Evolutionary conservation across 768 basidiomycete genomes (phyloP).

Genomic region (Serendipita indica): DNA sequence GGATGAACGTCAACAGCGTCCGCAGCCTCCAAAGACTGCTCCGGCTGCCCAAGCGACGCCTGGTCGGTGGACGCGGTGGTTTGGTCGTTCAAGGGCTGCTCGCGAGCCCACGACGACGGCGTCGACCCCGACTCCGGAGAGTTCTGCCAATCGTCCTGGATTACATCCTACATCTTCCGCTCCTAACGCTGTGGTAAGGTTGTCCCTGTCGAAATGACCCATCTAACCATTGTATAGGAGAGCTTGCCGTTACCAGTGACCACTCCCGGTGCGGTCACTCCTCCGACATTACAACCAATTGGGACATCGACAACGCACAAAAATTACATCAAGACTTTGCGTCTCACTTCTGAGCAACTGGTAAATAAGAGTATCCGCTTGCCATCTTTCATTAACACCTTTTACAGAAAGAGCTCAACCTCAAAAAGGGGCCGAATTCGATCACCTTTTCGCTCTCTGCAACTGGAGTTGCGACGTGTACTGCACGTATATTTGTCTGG

Average conservation of each 20-base stretch:
- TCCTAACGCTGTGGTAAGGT: constrained; percentile 10
- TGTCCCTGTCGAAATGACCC: neutral
- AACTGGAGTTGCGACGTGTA: constrained; percentile 66
- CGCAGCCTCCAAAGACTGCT: constrained; percentile 20
- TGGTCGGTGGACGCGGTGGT: constrained; percentile 58
- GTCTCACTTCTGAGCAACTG: constrained; percentile 88
- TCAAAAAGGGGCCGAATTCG: constrained; percentile 77
- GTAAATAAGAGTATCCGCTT: constrained; percentile 30
- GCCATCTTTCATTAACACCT: neutral
- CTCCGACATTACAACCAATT: constrained; percentile 19
- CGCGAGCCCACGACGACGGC: constrained; percentile 6
- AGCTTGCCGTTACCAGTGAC: neutral
- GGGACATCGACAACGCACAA: constrained; percentile 21
- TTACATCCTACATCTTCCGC: constrained; percentile 19
- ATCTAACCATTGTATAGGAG: neutral
- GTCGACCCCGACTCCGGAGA: neutral
- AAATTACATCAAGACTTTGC: constrained; percentile 80
- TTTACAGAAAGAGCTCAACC: constrained; percentile 60
- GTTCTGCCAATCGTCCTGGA: constrained; percentile 10
- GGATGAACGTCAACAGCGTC: constrained; percentile 22
- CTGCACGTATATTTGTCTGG: constrained; percentile 92
- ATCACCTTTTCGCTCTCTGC: constrained; percentile 88
- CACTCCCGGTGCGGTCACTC: constrained; percentile 6
- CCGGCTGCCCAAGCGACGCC: constrained; percentile 23
- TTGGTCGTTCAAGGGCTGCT: constrained; percentile 41